phyloP scores from a whole-genome alignment of 2,329 filamentous ascomycete genomes.

The Akanthomyces muscarius region DNA sequence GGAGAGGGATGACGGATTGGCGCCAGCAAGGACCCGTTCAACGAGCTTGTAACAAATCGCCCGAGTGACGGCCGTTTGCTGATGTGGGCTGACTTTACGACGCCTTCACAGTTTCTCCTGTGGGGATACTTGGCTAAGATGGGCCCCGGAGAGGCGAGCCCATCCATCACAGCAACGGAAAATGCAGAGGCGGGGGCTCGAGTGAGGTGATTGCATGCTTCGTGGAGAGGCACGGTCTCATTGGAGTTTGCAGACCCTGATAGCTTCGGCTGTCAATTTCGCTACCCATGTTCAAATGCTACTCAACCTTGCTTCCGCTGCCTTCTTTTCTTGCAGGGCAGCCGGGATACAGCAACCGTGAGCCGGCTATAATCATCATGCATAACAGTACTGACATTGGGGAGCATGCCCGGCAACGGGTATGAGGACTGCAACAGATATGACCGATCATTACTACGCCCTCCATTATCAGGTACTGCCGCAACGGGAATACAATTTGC shows the following conservation, averaged over 20 bases:
- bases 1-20: background rate
- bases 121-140: background rate
- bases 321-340: background rate
- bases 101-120: background rate
- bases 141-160: background rate
- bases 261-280: background rate
- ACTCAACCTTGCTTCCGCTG: background rate
- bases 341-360: background rate
- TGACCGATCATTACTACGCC: background rate
- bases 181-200: background rate
- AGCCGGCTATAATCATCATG: constrained; percentile 1
- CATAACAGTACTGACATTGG: background rate
- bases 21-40: background rate
- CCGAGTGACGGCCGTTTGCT: constrained; percentile 10
- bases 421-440: background rate
- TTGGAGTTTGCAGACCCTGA: background rate
- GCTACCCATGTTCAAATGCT: background rate
- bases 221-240: background rate
- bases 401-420: background rate
- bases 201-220: background rate
- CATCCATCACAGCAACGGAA: background rate
- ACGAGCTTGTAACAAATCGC: background rate
- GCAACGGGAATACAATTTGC: background rate
- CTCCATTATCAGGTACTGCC: too few relatives aligned
- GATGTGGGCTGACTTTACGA: constrained; percentile 12